Base-by-base conservation (phyloP, 805 yeast genomes). In the Saccharomycopsis sp. region DNA sequence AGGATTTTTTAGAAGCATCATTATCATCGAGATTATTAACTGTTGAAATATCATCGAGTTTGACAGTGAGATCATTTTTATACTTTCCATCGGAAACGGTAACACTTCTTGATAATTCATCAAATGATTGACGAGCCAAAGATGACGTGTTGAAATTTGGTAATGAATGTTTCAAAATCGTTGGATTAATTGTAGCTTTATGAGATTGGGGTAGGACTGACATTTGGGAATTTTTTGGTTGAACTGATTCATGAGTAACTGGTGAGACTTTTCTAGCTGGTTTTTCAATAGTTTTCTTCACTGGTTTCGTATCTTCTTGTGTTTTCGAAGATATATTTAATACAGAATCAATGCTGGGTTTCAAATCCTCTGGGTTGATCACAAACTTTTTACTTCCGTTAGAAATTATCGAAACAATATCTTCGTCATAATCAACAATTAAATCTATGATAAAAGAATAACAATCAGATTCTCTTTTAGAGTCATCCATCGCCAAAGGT, bases 401-500 rank as follows among this genome's bases (percentile, higher is more conserved):
- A 6, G 39, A 34, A 5, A 42, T 26, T 13, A 43, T 36, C 18
- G 40, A 35, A 4, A 36, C 38, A 8, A 30, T 23, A 10, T 42
- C 41, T 15, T 28, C 41, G 15, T 45, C 46, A 27, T 45, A 45
- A 37, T 45, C 46, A 12, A 38, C 46, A 15, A 45, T 39, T 23
- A 45, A 42, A 19, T 45, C 49, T 19, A 45, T 29, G 21, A 45
- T 42, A 27, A 45, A 41, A 10, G 49, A 45, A 26, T 45, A 45
- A 21, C 46, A 38, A 9, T 31, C 45, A n/a, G 45, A 38, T 18
- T 18, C 28, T 15, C 21, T 34, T 13, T 42, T 41, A n/a, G n/a
- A n/a, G n/a, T n/a, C n/a, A n/a, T n/a, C n/a, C n/a, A n/a, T n/a
- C n/a, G n/a, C n/a, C n/a, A n/a, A n/a, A n/a, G n/a, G n/a, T n/a